A percentile compares a stretch with the other conserved stretches of the same genome.
phyloP scores from a whole-genome alignment of 1,284 basidiomycete genomes.

The Tilletia horrida region DNA sequence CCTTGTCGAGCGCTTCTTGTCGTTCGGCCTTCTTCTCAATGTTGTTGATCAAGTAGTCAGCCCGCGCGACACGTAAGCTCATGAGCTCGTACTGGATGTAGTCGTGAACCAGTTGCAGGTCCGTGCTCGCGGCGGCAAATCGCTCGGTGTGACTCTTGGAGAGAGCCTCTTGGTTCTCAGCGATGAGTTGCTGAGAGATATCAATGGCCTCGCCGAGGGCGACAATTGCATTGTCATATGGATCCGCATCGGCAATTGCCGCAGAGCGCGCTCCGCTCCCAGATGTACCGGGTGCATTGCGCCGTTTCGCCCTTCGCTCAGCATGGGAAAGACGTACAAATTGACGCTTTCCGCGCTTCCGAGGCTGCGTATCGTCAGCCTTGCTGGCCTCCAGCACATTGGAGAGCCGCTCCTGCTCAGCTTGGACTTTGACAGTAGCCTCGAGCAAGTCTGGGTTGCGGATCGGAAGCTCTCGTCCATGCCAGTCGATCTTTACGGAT shows the following conservation, averaged over 20 bases:
- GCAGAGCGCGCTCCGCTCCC: background rate
- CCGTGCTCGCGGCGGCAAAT: slow-evolving; percentile 49
- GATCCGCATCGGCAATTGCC: slow-evolving; percentile 26
- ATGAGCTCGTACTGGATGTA: slow-evolving; percentile 49
- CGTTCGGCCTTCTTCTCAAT: slow-evolving; percentile 43
- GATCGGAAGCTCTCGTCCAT: slow-evolving; percentile 76
- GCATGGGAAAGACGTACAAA: background rate
- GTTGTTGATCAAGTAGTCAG: slow-evolving; percentile 42
- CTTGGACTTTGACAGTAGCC: slow-evolving; percentile 76
- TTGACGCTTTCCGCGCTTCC: background rate
- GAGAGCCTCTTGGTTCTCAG: slow-evolving; percentile 50
- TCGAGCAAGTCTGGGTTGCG: slow-evolving; percentile 88
- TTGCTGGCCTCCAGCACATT: background rate
- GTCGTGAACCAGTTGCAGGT: slow-evolving; percentile 50
- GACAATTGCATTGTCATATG: slow-evolving; percentile 49
- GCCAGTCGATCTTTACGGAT: slow-evolving; percentile 65
- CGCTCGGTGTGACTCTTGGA: slow-evolving; percentile 48
- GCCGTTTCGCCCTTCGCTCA: background rate
- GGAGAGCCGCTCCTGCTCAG: slow-evolving; percentile 62
- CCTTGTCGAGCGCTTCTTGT: slow-evolving; percentile 42
- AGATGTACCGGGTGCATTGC: background rate
- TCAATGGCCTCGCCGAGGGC: slow-evolving; percentile 50
- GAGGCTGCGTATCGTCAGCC: background rate
- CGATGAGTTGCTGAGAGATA: slow-evolving; percentile 44
- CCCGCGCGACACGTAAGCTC: slow-evolving; percentile 44